Conservation (phyloP, 306 rosid genomes). For the Acacia confusa region DNA sequence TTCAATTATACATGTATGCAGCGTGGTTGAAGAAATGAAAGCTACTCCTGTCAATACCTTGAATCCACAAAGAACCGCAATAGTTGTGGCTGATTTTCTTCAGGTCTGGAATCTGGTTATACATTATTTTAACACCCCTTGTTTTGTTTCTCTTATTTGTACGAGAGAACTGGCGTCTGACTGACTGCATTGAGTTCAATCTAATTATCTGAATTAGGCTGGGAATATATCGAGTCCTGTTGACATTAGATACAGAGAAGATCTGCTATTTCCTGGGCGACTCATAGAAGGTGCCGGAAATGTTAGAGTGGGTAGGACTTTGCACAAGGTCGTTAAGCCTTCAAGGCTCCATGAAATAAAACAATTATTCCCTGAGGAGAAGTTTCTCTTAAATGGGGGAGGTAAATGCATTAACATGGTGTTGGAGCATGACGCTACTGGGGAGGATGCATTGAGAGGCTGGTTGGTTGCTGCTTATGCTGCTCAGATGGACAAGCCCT, state of each 20-base stretch:
- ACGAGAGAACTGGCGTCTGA: not conserved
- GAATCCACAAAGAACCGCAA: constrained; percentile 89
- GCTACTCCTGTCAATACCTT: constrained; percentile 88
- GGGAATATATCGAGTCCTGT: constrained; percentile 82
- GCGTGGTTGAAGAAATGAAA: constrained; percentile 88
- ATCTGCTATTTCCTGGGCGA: constrained; percentile 65
- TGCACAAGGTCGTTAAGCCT: constrained; percentile 70
- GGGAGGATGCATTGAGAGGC: constrained; percentile 93
- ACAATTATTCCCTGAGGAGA: constrained; percentile 67
- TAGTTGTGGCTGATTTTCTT: constrained; percentile 85
- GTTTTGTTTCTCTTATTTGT: constrained; percentile 15
- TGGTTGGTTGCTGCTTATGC: constrained; percentile 94
- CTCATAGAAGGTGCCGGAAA: constrained; percentile 78
- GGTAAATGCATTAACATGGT: constrained; percentile 72
- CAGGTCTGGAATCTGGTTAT: constrained; percentile 46
- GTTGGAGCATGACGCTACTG: constrained; percentile 73
- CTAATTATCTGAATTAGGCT: constrained; percentile 46
- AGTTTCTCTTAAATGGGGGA: constrained; percentile 62
- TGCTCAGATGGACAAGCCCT: constrained; percentile 40
- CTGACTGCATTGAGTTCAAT: constrained; percentile 25
- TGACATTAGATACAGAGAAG: constrained; percentile 83
- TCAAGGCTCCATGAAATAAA: constrained; percentile 61
- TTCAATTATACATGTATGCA: constrained; percentile 67
- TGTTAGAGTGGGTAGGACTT: constrained; percentile 73
- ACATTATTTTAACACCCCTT: not conserved